Evolutionary conservation across 441 rosid genomes (phyloP).

Genomic region (Erysimum cheiri): DNA sequence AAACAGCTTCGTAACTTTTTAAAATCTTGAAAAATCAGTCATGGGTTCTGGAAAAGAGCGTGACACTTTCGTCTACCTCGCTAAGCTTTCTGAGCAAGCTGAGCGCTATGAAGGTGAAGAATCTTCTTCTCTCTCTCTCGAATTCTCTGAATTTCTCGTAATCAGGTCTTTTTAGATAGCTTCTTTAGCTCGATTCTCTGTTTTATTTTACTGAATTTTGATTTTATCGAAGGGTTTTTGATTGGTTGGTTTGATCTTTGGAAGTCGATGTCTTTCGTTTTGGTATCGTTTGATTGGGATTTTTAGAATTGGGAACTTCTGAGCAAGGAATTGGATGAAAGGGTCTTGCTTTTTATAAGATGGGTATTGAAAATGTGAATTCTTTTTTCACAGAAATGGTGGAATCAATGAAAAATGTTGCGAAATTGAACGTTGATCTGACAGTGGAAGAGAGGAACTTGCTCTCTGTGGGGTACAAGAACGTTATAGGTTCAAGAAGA

Average conservation of each 20-base stretch:
- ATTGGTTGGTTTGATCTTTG: conserved; percentile 17
- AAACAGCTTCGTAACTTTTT: conserved; percentile 18
- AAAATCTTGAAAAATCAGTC: conserved; percentile 9
- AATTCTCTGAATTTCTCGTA: conserved; percentile 7
- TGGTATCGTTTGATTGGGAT: neutral
- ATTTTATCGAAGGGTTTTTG: neutral
- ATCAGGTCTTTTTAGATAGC: neutral
- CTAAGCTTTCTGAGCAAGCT: conserved; percentile 75
- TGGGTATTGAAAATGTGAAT: conserved; percentile 21
- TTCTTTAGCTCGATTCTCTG: conserved; percentile 4
- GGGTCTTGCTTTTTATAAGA: neutral
- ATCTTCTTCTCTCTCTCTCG: conserved; percentile 17
- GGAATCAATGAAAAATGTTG: conserved; percentile 67
- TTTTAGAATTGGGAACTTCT: neutral
- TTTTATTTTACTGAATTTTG: conserved; percentile 3
- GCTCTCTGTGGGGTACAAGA: conserved; percentile 79
- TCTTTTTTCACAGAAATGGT: conserved; percentile 60
- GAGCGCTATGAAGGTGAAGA: conserved; percentile 67
- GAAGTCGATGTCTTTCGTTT: conserved; percentile 5
- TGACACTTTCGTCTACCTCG: conserved; percentile 64
- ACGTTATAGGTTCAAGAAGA: conserved; percentile 77
- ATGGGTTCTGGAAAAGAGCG: conserved; percentile 64
- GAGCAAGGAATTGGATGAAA: neutral
- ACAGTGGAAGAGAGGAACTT: conserved; percentile 82
- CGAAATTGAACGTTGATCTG: conserved; percentile 55